Evolutionary conservation across 441 rosid species (phyloP), one percentile per base, ranked within the genome.

Genomic region (Populus tomentosa): DNA sequence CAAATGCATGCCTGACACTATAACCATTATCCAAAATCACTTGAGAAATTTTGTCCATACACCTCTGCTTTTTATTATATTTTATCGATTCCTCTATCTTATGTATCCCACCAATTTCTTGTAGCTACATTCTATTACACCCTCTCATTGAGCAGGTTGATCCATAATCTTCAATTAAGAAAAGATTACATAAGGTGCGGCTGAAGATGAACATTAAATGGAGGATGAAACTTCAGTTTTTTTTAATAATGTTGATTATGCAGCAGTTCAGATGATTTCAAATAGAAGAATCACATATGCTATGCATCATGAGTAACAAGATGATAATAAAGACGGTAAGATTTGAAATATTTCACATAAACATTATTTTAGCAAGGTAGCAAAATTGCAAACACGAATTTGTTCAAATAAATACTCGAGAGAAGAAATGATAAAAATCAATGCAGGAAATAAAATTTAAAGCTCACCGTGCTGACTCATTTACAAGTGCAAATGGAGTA

Each of bases 401-500:
- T 10, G 23, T n/a, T 66, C 30, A 61, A 35, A 66, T 74, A 76
- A 75, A 71, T 23, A 62, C 61, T 76, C 6, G 6, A 56, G 8
- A 26, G 20, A 63, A 50, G 33, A 61, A 33, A 36, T 13, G 63
- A 10, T 24, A 46, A 65, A 32, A 53, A 33, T 35, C 35, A 67
- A 66, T 62, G 69, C 32, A 8, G 40, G 32, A 36, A 46, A 66
- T n/a, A 70, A 76, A 65, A 75, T 40, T 62, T 28, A 76, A 74
- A 7, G 56, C 77, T 70, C 89, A 95, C 99, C 96, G 75, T 80
- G 99, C 90, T 14, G 98, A 89, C 83, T 93, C 93, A 82, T 92
- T 92, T 61, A 88, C 75, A 33, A 93, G 68, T 20, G 95, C 94
- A 84, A 93, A 93, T 56, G 98, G 99, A 18, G 97, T 92, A 72